Evolutionary conservation across 1,139 yeast species (phyloP).

Genomic region (Yamadazyma songkhlaensis): DNA sequence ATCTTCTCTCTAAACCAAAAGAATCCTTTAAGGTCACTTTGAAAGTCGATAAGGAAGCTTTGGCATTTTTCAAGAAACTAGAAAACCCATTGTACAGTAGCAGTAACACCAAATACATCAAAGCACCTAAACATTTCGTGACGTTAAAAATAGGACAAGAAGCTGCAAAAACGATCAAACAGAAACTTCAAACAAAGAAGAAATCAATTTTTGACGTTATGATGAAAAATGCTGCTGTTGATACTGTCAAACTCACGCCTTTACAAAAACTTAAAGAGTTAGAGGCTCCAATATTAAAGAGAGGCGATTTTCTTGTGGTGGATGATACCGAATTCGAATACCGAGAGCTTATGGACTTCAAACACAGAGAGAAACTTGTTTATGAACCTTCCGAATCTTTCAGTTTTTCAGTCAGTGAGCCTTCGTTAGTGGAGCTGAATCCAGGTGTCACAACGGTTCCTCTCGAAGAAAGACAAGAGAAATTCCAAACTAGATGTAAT

Average conservation of each 20-base stretch:
- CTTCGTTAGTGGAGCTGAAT: background rate
- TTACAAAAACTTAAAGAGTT: slow-evolving; percentile 23
- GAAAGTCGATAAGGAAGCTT: slow-evolving; percentile 21
- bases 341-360: no score
- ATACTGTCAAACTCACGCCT: slow-evolving; percentile 19
- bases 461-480: background rate
- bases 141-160: slow-evolving; percentile 18
- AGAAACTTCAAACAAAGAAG: slow-evolving; percentile 7
- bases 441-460: background rate
- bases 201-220: slow-evolving; percentile 21
- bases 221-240: slow-evolving; percentile 23
- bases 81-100: slow-evolving; percentile 32
- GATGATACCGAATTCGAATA: slow-evolving; percentile 5
- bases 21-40: slow-evolving; percentile 23
- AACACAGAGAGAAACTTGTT: no score
- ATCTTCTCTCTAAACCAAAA: slow-evolving; percentile 15
- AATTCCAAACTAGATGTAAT: slow-evolving; percentile 6
- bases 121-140: slow-evolving; percentile 9
- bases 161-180: slow-evolving; percentile 10
- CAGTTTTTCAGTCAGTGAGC: background rate
- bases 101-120: slow-evolving; percentile 11
- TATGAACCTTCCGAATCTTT: background rate
- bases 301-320: slow-evolving; percentile 20
- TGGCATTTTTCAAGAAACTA: slow-evolving; percentile 24
- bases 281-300: slow-evolving; percentile 18